phyloP scores from a whole-genome alignment of 495 filamentous ascomycete species.

The Neurospora terricola region DNA sequence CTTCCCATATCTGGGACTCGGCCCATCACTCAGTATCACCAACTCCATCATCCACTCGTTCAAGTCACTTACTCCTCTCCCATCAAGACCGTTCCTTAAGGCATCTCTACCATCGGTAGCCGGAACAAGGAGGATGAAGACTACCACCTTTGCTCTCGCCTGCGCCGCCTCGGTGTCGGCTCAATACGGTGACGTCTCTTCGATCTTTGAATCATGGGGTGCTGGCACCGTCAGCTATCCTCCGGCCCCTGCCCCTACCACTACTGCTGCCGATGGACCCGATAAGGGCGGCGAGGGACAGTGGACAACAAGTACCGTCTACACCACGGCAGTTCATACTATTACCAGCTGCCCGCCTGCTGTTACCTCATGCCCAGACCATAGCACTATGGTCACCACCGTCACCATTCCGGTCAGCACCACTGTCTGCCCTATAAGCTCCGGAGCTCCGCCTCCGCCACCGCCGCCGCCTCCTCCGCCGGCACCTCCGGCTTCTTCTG shows the following conservation, averaged over 20 bases:
- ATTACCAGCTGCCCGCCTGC: constrained; percentile 19
- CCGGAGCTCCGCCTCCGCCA: constrained; percentile 3
- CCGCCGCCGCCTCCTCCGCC: constrained; percentile 6
- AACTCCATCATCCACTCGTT: constrained; percentile 19
- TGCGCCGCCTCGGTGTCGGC: constrained; percentile 19
- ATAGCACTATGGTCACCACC: constrained; percentile 27
- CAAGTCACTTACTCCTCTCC: constrained; percentile 13
- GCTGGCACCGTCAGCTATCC: background rate
- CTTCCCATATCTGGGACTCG: background rate
- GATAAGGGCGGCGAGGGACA: constrained; percentile 5
- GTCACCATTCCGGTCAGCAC: constrained; percentile 25
- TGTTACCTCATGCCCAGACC: constrained; percentile 17
- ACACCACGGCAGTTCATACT: constrained; percentile 16
- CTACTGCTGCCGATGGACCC: background rate
- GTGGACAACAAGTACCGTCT: constrained; percentile 27
- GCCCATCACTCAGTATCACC: constrained; percentile 9
- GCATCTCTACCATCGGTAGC: background rate
- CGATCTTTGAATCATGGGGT: background rate
- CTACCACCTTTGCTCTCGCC: constrained; percentile 14
- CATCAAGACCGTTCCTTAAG: background rate
- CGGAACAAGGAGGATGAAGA: constrained; percentile 17
- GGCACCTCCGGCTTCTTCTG: constrained; percentile 6
- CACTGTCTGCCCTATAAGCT: constrained; percentile 25
- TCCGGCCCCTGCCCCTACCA: constrained; percentile 8
- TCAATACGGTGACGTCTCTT: constrained; percentile 1